Conservation (phyloP, 2,329 filamentous ascomycete genomes). For the Ophiostoma himal-ulmi region DNA sequence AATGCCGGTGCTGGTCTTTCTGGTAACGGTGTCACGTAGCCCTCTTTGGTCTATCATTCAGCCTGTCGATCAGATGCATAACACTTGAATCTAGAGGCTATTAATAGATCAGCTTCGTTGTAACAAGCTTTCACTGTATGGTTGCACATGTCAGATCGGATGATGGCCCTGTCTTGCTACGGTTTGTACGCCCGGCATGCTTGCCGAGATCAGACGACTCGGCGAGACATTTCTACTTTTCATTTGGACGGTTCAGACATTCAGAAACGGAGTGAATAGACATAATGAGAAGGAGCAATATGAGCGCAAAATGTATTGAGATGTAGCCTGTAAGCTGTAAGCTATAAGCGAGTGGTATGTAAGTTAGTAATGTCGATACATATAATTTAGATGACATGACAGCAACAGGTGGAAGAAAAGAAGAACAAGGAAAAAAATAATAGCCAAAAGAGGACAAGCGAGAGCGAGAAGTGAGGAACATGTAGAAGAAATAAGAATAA, state of each 20-base stretch:
- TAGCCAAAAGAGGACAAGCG: not conserved
- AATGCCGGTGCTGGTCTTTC: too few species aligned
- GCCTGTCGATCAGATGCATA: not conserved
- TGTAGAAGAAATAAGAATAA: not conserved
- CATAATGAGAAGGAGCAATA: not conserved
- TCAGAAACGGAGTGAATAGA: too few species aligned
- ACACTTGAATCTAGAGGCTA: not conserved
- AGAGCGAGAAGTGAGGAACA: not conserved
- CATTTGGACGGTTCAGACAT: too few species aligned
- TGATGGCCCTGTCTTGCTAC: not conserved
- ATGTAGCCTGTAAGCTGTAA: not conserved
- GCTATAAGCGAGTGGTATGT: constrained; percentile 4
- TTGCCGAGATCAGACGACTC: not conserved
- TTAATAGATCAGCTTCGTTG: not conserved
- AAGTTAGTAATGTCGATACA: not conserved
- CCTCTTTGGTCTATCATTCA: not conserved
- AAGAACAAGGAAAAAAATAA: not conserved
- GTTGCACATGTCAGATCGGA: not conserved
- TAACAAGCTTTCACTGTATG: not conserved
- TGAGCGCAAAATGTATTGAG: not conserved
- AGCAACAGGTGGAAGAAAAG: not conserved
- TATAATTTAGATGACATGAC: not conserved
- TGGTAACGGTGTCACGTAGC: too few species aligned
- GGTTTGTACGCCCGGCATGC: not conserved
- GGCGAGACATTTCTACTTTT: not conserved